Evolutionary conservation across 2,329 filamentous ascomycete species (phyloP).

Genomic region (Tolypocladium pustulatum): DNA sequence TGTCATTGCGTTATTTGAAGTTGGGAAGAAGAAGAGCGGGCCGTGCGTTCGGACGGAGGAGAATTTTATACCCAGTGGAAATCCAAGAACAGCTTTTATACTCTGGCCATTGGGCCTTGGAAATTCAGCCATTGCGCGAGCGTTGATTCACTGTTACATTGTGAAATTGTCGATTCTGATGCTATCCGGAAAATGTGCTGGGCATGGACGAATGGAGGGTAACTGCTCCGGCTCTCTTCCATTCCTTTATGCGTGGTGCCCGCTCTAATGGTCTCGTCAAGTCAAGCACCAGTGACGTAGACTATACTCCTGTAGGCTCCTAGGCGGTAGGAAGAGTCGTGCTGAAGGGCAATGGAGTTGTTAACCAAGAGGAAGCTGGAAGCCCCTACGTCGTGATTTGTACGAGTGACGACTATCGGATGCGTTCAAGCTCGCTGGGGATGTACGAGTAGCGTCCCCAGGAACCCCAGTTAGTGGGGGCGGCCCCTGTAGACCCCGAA

Average conservation of each 20-base stretch:
- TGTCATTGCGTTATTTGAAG: too few species aligned
- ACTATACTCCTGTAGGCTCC: too few species aligned
- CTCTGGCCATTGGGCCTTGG: background rate
- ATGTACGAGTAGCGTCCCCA: background rate
- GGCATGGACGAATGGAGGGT: too few species aligned
- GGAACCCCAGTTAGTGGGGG: background rate
- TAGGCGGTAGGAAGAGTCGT: too few species aligned
- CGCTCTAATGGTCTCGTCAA: too few species aligned
- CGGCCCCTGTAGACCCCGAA: background rate
- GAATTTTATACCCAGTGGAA: background rate
- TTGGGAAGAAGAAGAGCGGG: background rate
- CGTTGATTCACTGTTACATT: background rate
- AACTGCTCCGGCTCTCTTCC: background rate
- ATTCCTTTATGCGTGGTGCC: background rate
- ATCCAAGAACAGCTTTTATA: background rate
- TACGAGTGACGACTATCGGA: too few species aligned
- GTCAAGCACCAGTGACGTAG: background rate
- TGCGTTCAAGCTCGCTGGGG: too few species aligned
- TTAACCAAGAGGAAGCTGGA: too few species aligned
- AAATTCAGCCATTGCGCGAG: background rate
- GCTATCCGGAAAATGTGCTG: too few species aligned
- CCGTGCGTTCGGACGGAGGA: background rate
- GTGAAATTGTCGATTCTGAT: background rate
- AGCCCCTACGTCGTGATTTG: too few species aligned
- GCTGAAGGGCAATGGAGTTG: too few species aligned